Percentiles rank a stretch among this genome's conserved stretches.
Evolutionary conservation across 2,329 filamentous ascomycete genomes (phyloP).

Genomic region (Trichophyton benhamiae): DNA sequence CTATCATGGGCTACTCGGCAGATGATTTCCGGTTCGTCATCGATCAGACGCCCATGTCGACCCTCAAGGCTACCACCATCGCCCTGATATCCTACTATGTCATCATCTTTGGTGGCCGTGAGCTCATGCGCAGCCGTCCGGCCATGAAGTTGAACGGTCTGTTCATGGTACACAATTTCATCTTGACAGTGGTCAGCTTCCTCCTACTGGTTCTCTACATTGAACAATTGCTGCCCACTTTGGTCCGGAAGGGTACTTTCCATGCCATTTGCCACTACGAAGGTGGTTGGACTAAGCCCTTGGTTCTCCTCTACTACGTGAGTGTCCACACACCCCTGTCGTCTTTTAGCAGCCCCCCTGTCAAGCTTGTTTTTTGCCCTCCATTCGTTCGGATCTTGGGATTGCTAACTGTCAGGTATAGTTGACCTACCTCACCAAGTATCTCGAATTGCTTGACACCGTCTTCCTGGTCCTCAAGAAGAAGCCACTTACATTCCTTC

Average conservation of each 20-base stretch:
- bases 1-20: conserved; percentile 60
- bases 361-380: not conserved
- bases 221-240: conserved; percentile 73
- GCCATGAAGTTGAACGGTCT: conserved; percentile 69
- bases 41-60: conserved; percentile 73
- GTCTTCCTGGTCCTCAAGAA: conserved; percentile 93
- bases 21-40: conserved; percentile 69
- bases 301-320: conserved; percentile 88
- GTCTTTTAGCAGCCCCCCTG: not conserved
- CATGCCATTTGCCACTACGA: conserved; percentile 58
- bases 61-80: conserved; percentile 61
- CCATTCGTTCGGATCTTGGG: not conserved
- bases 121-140: conserved; percentile 70
- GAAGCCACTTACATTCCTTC: conserved; percentile 91
- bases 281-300: conserved; percentile 76
- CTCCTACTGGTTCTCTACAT: conserved; percentile 65
- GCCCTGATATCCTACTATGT: conserved; percentile 75
- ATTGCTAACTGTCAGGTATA: conserved; percentile 36
- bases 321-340: conserved; percentile 25
- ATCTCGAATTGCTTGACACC: conserved; percentile 80
- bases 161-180: conserved; percentile 87
- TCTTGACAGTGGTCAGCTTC: conserved; percentile 67
- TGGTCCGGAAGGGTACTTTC: conserved; percentile 67
- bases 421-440: conserved; percentile 93
- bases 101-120: conserved; percentile 76